These are phyloP conservation scores for Gossypium arboreum DNA, from an alignment of 345 rosid species.

Conservation along the genomic window DNA sequence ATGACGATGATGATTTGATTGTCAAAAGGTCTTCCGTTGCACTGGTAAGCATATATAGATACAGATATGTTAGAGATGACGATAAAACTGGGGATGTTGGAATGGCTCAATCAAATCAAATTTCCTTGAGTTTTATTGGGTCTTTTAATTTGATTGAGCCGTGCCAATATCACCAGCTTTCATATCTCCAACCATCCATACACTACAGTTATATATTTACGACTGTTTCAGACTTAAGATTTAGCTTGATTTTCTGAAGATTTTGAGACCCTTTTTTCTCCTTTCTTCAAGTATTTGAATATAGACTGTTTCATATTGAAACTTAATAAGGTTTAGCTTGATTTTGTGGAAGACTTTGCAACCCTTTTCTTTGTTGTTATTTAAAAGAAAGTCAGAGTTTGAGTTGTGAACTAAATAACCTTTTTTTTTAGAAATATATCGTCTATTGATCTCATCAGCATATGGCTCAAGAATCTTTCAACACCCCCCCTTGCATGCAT, in stretches of 20 bases:
- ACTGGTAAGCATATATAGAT: slow-evolving; percentile 6
- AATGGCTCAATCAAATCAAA: slow-evolving; percentile 61
- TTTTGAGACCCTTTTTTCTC: background rate
- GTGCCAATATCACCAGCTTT: slow-evolving; percentile 83
- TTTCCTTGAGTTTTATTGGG: slow-evolving; percentile 35
- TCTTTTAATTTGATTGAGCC: slow-evolving; percentile 90
- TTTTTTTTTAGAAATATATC: too few species aligned
- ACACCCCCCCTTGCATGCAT: too few species aligned
- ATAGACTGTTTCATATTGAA: background rate
- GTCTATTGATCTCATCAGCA: too few species aligned
- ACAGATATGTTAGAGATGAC: background rate
- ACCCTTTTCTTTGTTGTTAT: background rate
- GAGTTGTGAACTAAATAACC: background rate
- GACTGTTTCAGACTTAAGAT: background rate
- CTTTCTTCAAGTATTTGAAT: too few species aligned
- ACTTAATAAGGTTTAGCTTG: background rate
- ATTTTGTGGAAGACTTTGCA: background rate
- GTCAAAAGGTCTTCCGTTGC: background rate
- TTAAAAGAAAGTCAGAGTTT: background rate
- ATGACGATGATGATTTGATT: background rate
- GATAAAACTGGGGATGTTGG: slow-evolving; percentile 41
- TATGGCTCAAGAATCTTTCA: too few species aligned
- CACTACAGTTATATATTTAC: background rate
- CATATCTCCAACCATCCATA: background rate
- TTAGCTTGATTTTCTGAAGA: background rate